Conservation (phyloP, 139 green algal species). For the Edaphochlamys debaryana region DNA sequence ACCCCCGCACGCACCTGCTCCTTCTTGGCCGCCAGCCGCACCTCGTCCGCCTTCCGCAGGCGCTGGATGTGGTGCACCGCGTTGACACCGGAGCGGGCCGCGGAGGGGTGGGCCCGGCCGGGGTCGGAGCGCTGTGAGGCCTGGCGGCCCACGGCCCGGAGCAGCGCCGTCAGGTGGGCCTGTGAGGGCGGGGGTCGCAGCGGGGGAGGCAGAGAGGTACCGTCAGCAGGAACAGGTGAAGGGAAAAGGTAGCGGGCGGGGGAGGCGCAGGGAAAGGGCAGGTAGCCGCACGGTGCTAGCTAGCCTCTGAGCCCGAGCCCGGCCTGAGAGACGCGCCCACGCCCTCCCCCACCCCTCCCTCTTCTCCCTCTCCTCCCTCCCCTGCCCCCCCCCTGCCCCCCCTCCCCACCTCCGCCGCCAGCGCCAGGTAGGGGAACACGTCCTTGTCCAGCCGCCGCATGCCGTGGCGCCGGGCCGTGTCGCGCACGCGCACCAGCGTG, state of each 20-base stretch:
- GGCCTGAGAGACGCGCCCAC: too few species aligned
- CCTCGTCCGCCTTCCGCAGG: constrained; percentile 29
- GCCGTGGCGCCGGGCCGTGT: constrained; percentile 14
- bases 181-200: not conserved
- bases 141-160: constrained; percentile 5
- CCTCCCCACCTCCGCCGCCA: constrained; percentile 37
- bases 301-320: too few species aligned
- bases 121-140: constrained; percentile 20
- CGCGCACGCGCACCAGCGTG: constrained; percentile 1
- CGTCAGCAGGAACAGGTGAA: too few species aligned
- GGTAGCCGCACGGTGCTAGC: too few species aligned
- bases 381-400: too few species aligned
- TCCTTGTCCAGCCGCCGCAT: constrained; percentile 24
- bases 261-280: too few species aligned
- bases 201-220: too few species aligned
- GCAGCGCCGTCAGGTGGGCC: constrained; percentile 13
- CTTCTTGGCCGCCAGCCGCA: constrained; percentile 32
- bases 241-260: too few species aligned
- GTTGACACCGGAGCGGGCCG: constrained; percentile 15
- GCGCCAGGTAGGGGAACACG: constrained; percentile 36
- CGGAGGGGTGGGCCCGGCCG: not conserved
- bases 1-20: constrained; percentile 9
- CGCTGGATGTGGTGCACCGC: constrained; percentile 36
- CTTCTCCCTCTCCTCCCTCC: too few species aligned
- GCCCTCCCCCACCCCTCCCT: too few species aligned